A percentile compares a stretch with the other conserved stretches of the same genome.
phyloP scores from a whole-genome alignment of 164 flowering plant species.

The Saururus chinensis region DNA sequence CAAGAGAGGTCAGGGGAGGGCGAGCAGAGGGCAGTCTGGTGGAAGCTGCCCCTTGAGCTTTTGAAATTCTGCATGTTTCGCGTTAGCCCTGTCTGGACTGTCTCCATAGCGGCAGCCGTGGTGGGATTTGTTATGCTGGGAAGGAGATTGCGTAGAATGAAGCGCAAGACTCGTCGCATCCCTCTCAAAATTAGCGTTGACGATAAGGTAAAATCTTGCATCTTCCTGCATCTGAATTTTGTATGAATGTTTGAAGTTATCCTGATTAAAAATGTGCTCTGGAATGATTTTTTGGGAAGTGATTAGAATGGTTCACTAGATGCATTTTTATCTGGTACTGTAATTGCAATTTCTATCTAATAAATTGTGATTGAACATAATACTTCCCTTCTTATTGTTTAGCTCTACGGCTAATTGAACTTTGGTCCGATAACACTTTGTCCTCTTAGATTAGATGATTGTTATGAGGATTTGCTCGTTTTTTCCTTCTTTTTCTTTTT shows the following conservation, averaged over 20 bases:
- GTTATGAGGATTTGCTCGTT: too few relatives aligned
- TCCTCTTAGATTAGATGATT: too few relatives aligned
- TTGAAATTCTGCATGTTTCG: constrained; percentile 55
- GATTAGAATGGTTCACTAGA: too few relatives aligned
- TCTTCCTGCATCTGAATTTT: not conserved
- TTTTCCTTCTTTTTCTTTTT: too few relatives aligned
- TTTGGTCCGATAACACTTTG: too few relatives aligned
- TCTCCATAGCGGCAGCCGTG: constrained; percentile 75
- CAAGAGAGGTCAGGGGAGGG: constrained; percentile 8
- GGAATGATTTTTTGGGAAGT: too few relatives aligned
- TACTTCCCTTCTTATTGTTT: too few relatives aligned
- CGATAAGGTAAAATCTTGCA: constrained; percentile 53
- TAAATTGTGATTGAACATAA: too few relatives aligned
- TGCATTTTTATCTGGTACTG: too few relatives aligned
- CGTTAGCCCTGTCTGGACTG: constrained; percentile 72
- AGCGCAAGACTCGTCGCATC: constrained; percentile 47
- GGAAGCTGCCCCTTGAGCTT: constrained; percentile 81
- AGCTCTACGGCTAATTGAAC: too few relatives aligned
- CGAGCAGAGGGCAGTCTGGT: constrained; percentile 52
- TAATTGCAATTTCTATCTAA: too few relatives aligned
- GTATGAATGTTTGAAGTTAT: not conserved
- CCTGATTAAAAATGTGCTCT: not conserved
- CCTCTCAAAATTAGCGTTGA: constrained; percentile 65
- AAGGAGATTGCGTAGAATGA: constrained; percentile 58
- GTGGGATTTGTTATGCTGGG: constrained; percentile 66